These are phyloP conservation scores for Colletotrichum acutatum DNA, from an alignment of 2,329 filamentous ascomycete genomes.

Conservation along the genomic window DNA sequence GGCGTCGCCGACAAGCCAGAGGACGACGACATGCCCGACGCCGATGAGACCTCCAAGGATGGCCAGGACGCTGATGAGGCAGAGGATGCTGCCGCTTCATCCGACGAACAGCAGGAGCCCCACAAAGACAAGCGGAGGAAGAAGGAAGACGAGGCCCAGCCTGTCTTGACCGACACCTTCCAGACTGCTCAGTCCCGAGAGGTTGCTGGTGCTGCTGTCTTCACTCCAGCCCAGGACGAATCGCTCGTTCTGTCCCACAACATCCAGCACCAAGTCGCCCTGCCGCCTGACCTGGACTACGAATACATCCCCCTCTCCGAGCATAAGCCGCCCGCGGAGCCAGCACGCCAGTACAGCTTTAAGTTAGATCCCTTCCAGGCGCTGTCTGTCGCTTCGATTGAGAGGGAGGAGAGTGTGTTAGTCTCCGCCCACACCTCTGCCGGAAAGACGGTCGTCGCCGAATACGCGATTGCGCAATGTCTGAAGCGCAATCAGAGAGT, in stretches of 20 bases:
- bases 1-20: slow-evolving; percentile 44
- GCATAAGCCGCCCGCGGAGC: slow-evolving; percentile 89
- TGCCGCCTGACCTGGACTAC: slow-evolving; percentile 94
- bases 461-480: slow-evolving; percentile 98
- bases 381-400: slow-evolving; percentile 92
- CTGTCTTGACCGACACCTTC: slow-evolving; percentile 92
- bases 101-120: slow-evolving; percentile 48
- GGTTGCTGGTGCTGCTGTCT: slow-evolving; percentile 81
- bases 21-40: slow-evolving; percentile 58
- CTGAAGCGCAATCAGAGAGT: slow-evolving; percentile 97
- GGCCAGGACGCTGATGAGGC: slow-evolving; percentile 45
- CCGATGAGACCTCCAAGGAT: slow-evolving; percentile 52
- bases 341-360: slow-evolving; percentile 87
- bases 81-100: slow-evolving; percentile 39
- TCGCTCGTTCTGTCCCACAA: slow-evolving; percentile 92
- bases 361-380: slow-evolving; percentile 98
- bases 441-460: slow-evolving; percentile 97
- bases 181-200: slow-evolving; percentile 95
- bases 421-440: slow-evolving; percentile 98
- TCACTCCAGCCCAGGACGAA: slow-evolving; percentile 69
- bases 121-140: slow-evolving; percentile 67
- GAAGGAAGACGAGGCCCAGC: slow-evolving; percentile 71
- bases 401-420: slow-evolving; percentile 94
- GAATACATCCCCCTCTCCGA: slow-evolving; percentile 94
- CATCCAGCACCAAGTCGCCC: slow-evolving; percentile 96